Evolutionary conservation across 164 flowering plant species (phyloP).

Genomic region (Paratinospora sagittata): DNA sequence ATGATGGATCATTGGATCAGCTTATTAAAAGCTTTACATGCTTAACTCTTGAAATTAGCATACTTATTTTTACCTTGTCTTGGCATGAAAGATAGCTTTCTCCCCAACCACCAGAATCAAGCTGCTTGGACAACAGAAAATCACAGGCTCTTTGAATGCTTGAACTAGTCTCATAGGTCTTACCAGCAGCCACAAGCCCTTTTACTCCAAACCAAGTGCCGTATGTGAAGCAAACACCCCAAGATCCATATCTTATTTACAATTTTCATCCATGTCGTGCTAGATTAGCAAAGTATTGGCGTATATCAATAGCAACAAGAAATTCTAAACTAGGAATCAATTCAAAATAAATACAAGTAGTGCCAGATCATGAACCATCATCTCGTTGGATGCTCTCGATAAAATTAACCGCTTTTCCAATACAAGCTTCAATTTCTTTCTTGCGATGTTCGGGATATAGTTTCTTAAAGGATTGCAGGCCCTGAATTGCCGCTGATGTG

Average conservation of each 20-base stretch:
- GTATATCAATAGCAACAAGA: not conserved
- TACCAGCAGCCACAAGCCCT: conserved; percentile 77
- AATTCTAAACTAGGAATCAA: not conserved
- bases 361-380: conserved; percentile 91
- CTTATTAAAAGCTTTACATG: too few species aligned
- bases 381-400: conserved; percentile 66
- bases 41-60: not conserved
- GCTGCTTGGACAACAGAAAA: conserved; percentile 79
- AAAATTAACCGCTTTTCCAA: conserved; percentile 54
- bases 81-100: conserved; percentile 94
- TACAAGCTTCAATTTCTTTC: conserved; percentile 60
- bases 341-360: not conserved
- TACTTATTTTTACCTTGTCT: conserved; percentile 60
- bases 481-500: conserved; percentile 92
- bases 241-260: conserved; percentile 73
- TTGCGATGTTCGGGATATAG: conserved; percentile 66
- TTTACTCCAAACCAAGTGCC: conserved; percentile 88
- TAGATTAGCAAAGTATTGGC: not conserved
- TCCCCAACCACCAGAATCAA: conserved; percentile 94
- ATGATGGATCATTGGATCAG: too few species aligned
- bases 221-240: conserved; percentile 94
- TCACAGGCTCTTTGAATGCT: conserved; percentile 75
- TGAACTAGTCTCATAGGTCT: conserved; percentile 42
- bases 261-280: not conserved
- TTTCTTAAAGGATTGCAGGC: conserved; percentile 54